Evolutionary conservation across 2,329 filamentous ascomycete species (phyloP).

Genomic region (Fusarium sp.): DNA sequence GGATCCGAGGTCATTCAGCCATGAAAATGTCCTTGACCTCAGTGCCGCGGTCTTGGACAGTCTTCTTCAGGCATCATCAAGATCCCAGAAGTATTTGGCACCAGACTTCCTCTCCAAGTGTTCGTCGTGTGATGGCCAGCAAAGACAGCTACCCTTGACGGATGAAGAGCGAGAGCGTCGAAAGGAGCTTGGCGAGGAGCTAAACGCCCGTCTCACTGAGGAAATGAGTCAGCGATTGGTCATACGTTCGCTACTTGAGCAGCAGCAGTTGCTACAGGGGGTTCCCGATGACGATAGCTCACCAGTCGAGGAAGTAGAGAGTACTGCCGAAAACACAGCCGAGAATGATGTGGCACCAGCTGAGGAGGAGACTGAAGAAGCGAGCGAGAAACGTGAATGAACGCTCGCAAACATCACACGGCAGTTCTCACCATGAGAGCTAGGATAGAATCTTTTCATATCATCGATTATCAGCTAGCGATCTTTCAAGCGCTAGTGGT

Average conservation of each 20-base stretch:
- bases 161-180: neutral
- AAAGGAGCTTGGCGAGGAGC: neutral
- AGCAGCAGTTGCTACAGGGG: neutral
- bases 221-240: neutral
- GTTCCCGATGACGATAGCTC: too few relatives aligned
- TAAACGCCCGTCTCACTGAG: neutral
- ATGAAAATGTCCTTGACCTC: conserved; percentile 6
- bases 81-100: conserved; percentile 4
- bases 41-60: neutral
- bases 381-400: neutral
- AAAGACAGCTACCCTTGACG: fast-evolving
- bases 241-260: neutral
- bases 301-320: neutral
- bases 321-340: neutral
- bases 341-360: neutral
- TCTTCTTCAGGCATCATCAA: neutral
- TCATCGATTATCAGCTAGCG: neutral
- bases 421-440: neutral
- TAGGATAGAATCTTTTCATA: neutral
- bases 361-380: too few relatives aligned
- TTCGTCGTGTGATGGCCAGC: neutral
- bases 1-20: neutral
- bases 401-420: neutral
- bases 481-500: too few relatives aligned
- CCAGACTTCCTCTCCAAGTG: neutral